Evolutionary conservation across 2,329 filamentous ascomycete species (phyloP), one percentile per base, ranked within the genome.

Genomic region (Xylariales sp.): DNA sequence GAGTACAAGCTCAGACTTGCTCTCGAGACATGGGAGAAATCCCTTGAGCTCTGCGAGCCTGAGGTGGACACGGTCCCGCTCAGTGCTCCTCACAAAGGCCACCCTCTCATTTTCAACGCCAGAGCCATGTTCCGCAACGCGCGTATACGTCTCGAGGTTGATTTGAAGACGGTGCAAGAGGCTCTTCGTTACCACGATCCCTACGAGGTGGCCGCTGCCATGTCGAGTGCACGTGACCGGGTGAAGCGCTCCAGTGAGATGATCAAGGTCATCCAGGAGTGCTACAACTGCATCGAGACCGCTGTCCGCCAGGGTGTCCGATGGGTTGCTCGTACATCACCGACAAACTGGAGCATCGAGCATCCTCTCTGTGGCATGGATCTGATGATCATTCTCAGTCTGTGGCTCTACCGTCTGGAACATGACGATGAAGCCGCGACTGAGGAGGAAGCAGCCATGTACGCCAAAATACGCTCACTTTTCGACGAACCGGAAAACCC

Each of bases 341-440:
- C 93, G 16, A 96, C 93, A 34, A 97, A 97, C 68, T 98, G 93
- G 93, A 97, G 91, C 63, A 88, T 97, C 46, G 93, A 98, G 70
- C 91, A 98, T 63, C 90, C 93, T 39, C 82, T 98, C 44, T 96
- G 90, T 59, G 91, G 91, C 48, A 81, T 98, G 70, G 93, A 98
- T 64, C 76, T 97, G 52, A 95, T 98, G 81, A 93, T 97, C 63
- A 93, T 96, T 55, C 83, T 98, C 54, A 96, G 88, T 58, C 75
- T 97, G 53, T 98, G 93, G 93, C 84, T 98, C 56, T 97, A 96
- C 73, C 89, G 90, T 69, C 84, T 98, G 73, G 93, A 98, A 84
- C 90, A 97, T 71, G 93, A 98, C 72, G 90, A 95, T 51, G 91
- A 97, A 70, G 83, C 84, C 19, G 86, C 88, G 24, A 87, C 82